Evolutionary conservation across 2,329 filamentous ascomycete genomes (phyloP).

Genomic region (Acrocalymma vagum): DNA sequence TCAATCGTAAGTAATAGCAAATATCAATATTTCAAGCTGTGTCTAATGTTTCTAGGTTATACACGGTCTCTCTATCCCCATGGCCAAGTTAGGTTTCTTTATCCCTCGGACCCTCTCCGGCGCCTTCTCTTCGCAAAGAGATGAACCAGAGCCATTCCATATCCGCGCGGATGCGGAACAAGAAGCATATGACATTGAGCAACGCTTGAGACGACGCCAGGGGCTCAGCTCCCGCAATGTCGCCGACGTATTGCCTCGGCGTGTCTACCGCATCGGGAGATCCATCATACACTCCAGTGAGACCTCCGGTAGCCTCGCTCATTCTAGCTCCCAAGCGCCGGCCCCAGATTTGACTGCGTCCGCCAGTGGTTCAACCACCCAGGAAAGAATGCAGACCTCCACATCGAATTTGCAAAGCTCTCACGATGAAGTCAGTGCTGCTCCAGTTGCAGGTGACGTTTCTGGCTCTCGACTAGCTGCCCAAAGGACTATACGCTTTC

Average conservation of each 20-base stretch:
- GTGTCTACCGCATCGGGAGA: conserved; percentile 45
- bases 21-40: not conserved
- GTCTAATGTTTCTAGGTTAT: conserved; percentile 63
- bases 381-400: not conserved
- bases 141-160: conserved; percentile 40
- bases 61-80: conserved; percentile 82
- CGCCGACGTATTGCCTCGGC: conserved; percentile 32
- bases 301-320: conserved; percentile 14
- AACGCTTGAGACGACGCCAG: conserved; percentile 30
- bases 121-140: conserved; percentile 40
- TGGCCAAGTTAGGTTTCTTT: conserved; percentile 71
- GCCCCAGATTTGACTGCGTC: conserved; percentile 11
- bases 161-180: conserved; percentile 24
- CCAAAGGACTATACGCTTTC: too few species aligned
- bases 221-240: conserved; percentile 26
- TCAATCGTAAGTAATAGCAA: conserved; percentile 71
- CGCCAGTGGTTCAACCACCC: not conserved
- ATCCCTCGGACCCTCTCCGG: conserved; percentile 70
- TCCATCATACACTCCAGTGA: conserved; percentile 37
- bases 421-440: too few species aligned
- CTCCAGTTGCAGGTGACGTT: too few species aligned
- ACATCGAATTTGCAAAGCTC: too few species aligned
- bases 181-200: conserved; percentile 28
- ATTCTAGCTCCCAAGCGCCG: conserved; percentile 13
- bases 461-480: too few species aligned